These are phyloP conservation scores for Cytospora piceae DNA, from an alignment of 2,329 filamentous ascomycete species.

Conservation along the genomic window DNA sequence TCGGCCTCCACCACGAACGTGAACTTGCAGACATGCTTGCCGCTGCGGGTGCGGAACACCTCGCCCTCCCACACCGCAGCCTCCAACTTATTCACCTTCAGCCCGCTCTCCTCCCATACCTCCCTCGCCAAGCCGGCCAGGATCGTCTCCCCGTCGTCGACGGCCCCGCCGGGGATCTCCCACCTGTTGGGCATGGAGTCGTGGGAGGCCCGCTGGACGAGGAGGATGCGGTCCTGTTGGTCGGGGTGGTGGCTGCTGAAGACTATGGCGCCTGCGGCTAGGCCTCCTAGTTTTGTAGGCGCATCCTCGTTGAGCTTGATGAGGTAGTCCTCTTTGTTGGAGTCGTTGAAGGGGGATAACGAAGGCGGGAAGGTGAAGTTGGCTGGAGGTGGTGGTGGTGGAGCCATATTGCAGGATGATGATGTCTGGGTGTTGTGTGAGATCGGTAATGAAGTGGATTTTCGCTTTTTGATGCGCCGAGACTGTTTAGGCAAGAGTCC, in stretches of 20 bases:
- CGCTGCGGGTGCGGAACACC: conserved; percentile 36
- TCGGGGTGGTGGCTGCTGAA: conserved; percentile 33
- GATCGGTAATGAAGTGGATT: neutral
- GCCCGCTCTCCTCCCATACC: conserved; percentile 47
- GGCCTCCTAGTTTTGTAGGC: conserved; percentile 24
- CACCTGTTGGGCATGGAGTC: conserved; percentile 46
- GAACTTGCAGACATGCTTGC: conserved; percentile 34
- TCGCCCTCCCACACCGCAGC: conserved; percentile 22
- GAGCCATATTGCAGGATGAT: conserved; percentile 1
- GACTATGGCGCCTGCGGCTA: conserved; percentile 38
- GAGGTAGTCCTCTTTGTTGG: conserved; percentile 33
- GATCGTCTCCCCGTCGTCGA: conserved; percentile 44
- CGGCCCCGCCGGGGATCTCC: conserved; percentile 48
- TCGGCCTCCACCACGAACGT: conserved; percentile 37
- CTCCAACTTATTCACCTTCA: conserved; percentile 37
- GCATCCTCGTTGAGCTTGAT: conserved; percentile 23
- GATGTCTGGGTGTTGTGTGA: neutral
- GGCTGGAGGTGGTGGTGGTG: conserved; percentile 28
- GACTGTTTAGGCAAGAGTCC: neutral
- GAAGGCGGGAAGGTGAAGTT: conserved; percentile 34
- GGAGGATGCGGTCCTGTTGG: conserved; percentile 38
- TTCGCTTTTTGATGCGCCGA: neutral
- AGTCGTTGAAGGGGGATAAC: conserved; percentile 32
- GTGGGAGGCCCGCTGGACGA: conserved; percentile 45
- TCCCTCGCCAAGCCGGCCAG: conserved; percentile 45